These are phyloP conservation scores for Akanthomyces dipterigenus DNA, from an alignment of 2,329 filamentous ascomycete genomes.

Conservation along the genomic window DNA sequence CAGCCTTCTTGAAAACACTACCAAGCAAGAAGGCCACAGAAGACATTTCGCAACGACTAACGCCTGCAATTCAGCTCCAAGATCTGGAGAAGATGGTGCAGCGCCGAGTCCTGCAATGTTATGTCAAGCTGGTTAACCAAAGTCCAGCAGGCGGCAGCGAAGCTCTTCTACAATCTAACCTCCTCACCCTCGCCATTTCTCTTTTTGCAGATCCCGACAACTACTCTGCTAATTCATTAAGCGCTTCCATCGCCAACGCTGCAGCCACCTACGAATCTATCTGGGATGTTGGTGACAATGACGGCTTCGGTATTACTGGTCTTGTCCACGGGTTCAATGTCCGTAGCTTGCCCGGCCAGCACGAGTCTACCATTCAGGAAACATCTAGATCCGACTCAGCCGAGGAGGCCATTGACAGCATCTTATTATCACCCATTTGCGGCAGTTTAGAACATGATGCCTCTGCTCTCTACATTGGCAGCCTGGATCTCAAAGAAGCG, in stretches of 20 bases:
- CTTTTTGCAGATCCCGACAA: constrained; percentile 91
- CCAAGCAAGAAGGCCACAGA: constrained; percentile 79
- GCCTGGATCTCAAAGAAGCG: constrained; percentile 34
- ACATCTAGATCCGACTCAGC: constrained; percentile 48
- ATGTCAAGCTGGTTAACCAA: constrained; percentile 81
- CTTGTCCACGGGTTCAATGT: constrained; percentile 72
- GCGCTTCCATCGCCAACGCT: constrained; percentile 84
- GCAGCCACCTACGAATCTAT: constrained; percentile 86
- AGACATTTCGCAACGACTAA: constrained; percentile 76
- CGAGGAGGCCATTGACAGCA: constrained; percentile 56
- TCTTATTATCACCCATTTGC: constrained; percentile 66
- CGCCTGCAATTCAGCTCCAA: constrained; percentile 77
- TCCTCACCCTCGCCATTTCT: constrained; percentile 81
- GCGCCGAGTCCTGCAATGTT: constrained; percentile 87
- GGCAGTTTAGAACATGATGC: constrained; percentile 86
- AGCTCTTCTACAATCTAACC: constrained; percentile 80
- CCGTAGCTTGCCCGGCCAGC: constrained; percentile 62
- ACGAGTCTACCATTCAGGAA: constrained; percentile 41
- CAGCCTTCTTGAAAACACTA: constrained; percentile 77
- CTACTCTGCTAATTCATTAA: constrained; percentile 76
- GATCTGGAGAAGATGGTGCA: constrained; percentile 93
- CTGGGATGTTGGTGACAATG: constrained; percentile 94
- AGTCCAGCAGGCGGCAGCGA: constrained; percentile 82
- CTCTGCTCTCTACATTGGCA: constrained; percentile 64
- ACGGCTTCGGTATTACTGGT: constrained; percentile 86